Evolutionary conservation across 202 grass and related monocot genomes (phyloP).

Genomic region (Musa balbisiana): DNA sequence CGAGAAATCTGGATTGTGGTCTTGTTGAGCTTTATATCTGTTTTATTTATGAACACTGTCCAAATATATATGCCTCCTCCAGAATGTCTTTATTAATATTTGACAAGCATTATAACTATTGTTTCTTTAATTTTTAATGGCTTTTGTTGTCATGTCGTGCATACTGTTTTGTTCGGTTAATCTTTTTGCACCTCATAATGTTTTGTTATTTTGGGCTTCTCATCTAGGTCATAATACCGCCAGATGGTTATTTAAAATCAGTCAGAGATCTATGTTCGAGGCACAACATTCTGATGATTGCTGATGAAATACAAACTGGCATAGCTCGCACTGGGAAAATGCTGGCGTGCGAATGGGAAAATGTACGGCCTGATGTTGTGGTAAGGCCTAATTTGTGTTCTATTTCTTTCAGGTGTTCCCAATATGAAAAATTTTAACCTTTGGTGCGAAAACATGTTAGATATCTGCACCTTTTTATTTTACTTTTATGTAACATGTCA

Average conservation of each 20-base stretch:
- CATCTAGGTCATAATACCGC: slow-evolving; percentile 72
- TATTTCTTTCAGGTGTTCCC: neutral
- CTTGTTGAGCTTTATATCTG: neutral
- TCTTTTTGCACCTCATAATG: neutral
- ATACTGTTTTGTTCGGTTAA: neutral
- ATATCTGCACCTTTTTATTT: neutral
- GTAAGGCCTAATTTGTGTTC: slow-evolving; percentile 32
- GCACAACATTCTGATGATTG: slow-evolving; percentile 95
- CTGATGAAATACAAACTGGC: slow-evolving; percentile 97
- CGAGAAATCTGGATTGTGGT: neutral
- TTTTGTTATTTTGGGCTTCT: neutral
- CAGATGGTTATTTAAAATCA: slow-evolving; percentile 80
- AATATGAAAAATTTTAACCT: neutral
- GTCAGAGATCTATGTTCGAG: slow-evolving; percentile 80
- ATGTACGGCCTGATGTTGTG: slow-evolving; percentile 81
- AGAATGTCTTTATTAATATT: neutral
- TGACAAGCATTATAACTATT: neutral
- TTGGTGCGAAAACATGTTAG: neutral
- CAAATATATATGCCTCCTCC: neutral
- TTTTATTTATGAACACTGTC: neutral
- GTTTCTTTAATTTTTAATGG: neutral
- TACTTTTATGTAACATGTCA: neutral
- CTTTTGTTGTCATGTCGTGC: neutral
- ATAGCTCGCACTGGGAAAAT: slow-evolving; percentile 90
- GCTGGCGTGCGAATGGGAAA: slow-evolving; percentile 92